Percentiles rank a stretch among this genome's conserved stretches.
These are phyloP conservation scores for Warburgia ugandensis DNA, from an alignment of 164 flowering plant species.

Conservation along the genomic window DNA sequence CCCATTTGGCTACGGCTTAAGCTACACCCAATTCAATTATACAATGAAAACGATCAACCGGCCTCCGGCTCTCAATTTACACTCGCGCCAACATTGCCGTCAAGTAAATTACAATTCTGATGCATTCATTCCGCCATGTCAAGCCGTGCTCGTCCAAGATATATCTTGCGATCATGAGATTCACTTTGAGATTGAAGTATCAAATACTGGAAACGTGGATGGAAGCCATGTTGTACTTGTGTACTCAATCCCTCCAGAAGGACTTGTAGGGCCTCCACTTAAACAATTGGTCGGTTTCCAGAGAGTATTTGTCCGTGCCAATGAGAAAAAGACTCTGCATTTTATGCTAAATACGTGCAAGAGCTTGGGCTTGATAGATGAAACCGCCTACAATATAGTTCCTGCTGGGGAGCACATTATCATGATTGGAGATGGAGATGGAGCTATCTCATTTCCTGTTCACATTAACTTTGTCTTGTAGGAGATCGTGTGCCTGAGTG, in stretches of 20 bases:
- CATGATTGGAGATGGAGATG: slow-evolving; percentile 14
- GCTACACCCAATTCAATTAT: slow-evolving; percentile 20
- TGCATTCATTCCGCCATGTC: slow-evolving; percentile 9
- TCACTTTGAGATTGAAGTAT: slow-evolving; percentile 13
- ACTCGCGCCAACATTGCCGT: slow-evolving; percentile 11
- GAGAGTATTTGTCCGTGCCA: slow-evolving; percentile 9
- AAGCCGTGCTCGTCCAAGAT: slow-evolving; percentile 12
- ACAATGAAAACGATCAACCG: slow-evolving; percentile 1
- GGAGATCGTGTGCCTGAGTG: too few relatives aligned
- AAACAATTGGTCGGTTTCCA: slow-evolving; percentile 19
- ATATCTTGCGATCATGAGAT: slow-evolving; percentile 3
- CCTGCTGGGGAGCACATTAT: slow-evolving; percentile 19
- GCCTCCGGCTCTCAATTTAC: not conserved
- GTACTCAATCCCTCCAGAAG: slow-evolving; percentile 15
- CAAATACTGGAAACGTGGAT: slow-evolving; percentile 9
- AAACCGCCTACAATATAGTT: slow-evolving; percentile 5
- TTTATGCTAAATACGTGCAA: slow-evolving; percentile 14
- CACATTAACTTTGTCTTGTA: slow-evolving; percentile 7
- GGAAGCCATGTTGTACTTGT: slow-evolving; percentile 12
- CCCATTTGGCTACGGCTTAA: slow-evolving; percentile 26
- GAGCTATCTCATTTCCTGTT: slow-evolving; percentile 8
- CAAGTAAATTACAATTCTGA: not conserved
- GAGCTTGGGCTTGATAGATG: slow-evolving; percentile 15
- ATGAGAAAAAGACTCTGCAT: not conserved
- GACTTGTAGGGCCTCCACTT: not conserved